These are phyloP conservation scores for Lecanoromycetidae sp. DNA, from an alignment of 2,329 filamentous ascomycete genomes.

Conservation along the genomic window DNA sequence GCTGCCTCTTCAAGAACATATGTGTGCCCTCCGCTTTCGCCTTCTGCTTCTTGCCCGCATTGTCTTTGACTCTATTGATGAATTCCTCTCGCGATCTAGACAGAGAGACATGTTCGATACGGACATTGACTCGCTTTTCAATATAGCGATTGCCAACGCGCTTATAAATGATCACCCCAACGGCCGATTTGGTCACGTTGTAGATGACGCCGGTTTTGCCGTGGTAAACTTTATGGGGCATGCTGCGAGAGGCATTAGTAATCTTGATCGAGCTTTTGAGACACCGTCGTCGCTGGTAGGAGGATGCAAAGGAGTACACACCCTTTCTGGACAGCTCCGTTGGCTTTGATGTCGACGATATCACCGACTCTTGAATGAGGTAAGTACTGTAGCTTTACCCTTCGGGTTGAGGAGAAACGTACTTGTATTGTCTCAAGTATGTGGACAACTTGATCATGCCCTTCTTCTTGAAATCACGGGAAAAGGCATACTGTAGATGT, in stretches of 20 bases:
- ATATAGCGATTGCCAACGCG: slow-evolving; percentile 98
- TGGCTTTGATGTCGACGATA: slow-evolving; percentile 97
- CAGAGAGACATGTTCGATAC: slow-evolving; percentile 89
- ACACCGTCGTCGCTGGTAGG: neutral
- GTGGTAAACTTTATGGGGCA: slow-evolving; percentile 99
- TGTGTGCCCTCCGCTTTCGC: slow-evolving; percentile 80
- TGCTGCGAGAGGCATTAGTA: slow-evolving; percentile 42
- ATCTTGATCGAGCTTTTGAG: no score
- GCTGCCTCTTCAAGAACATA: slow-evolving; percentile 87
- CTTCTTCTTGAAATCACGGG: slow-evolving; percentile 86
- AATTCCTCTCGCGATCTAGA: slow-evolving; percentile 96
- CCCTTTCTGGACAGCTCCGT: slow-evolving; percentile 98
- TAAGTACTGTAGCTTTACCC: slow-evolving; percentile 33
- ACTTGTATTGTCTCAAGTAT: slow-evolving; percentile 91
- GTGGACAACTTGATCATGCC: slow-evolving; percentile 87
- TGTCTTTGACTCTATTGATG: slow-evolving; percentile 89
- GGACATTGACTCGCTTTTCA: slow-evolving; percentile 99
- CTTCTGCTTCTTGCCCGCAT: slow-evolving; percentile 83
- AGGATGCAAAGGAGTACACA: slow-evolving; percentile 40
- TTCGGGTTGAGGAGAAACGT: slow-evolving; percentile 26
- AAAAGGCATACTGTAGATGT: slow-evolving; percentile 67
- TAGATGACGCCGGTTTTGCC: slow-evolving; percentile 97
- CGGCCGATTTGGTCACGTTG: slow-evolving; percentile 97
- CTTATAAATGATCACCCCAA: slow-evolving; percentile 99
- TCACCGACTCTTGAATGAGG: slow-evolving; percentile 65